Base-by-base conservation (phyloP, 1,284 basidiomycete species). In the Neolentinus lepideus region DNA sequence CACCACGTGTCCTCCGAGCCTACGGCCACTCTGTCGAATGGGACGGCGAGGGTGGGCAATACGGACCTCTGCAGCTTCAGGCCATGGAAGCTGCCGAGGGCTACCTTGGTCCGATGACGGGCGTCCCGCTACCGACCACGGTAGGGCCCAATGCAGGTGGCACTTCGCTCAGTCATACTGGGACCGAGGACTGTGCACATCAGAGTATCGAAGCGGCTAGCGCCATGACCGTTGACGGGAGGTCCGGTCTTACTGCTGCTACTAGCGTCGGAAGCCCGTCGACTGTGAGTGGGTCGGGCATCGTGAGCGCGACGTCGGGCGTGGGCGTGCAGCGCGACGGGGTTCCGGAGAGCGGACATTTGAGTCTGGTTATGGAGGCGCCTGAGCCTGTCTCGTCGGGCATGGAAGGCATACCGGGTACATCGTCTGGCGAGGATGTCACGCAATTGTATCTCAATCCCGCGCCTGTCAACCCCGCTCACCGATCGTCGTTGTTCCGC, bases 401-500 rank as follows among this genome's bases (percentile, higher is more conserved):
- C 19, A 16, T 16, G 38, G 9, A 35, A 16, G 38, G 38, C 16
- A n/a, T 43, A 16, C 38, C 38, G 8, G 38, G 38, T 3, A 16
- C 38, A 43, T 16, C 38, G 38, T 33, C 35, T 11, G 36, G 22
- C 4, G 21, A 38, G 31, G 22, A 38, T 21, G 43, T 31, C 31
- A 54, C 53, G 10, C 38, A 36, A n/a, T 27, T 43, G 43, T 54
- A 45, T 43, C 53, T 54, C 4, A 54, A 54, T 25, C 53, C 53
- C 19, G 24, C 22, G 9, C 53, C 53, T n/a, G 24, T 22, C 19
- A 43, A 54, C 14, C 53, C 69, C 68, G 50, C 60, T 64, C 48
- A 67, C 66, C 21, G 57, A 33, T 64, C 70, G 22, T 70, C 67
- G 43, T 65, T 80, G 14, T 79, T 80, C 61, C 71, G 67, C 31